These are phyloP conservation scores for Exophiala mesophila DNA, from an alignment of 2,329 filamentous ascomycete genomes.

Conservation along the genomic window DNA sequence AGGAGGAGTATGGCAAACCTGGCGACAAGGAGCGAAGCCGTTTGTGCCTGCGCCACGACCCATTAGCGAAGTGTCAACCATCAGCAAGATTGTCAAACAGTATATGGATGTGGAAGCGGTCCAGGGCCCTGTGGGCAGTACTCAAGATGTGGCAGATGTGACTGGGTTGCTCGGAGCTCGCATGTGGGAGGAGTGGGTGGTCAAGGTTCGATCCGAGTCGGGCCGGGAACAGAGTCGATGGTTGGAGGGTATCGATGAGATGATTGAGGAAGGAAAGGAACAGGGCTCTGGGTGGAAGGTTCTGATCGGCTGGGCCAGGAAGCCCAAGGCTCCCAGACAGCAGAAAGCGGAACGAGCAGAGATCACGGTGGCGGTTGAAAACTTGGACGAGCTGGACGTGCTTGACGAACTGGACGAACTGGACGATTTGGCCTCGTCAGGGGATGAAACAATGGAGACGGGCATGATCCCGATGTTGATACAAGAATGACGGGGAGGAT, in stretches of 20 bases:
- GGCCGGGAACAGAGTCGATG: slow-evolving; percentile 53
- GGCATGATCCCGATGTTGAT: slow-evolving; percentile 22
- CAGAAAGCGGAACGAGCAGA: slow-evolving; percentile 12
- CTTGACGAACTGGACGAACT: slow-evolving; percentile 21
- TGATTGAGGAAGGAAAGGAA: slow-evolving; percentile 57
- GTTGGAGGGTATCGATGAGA: slow-evolving; percentile 50
- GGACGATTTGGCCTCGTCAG: slow-evolving; percentile 9
- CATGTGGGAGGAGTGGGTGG: slow-evolving; percentile 94
- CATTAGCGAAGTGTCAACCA: slow-evolving; percentile 25
- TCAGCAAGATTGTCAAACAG: slow-evolving; percentile 26
- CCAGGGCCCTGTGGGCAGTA: slow-evolving; percentile 57
- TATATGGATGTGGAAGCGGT: slow-evolving; percentile 54
- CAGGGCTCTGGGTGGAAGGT: slow-evolving; percentile 56
- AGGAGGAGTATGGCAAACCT: slow-evolving; percentile 43
- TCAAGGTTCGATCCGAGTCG: slow-evolving; percentile 78
- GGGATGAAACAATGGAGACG: slow-evolving; percentile 13
- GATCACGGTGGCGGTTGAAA: slow-evolving; percentile 19
- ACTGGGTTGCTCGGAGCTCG: slow-evolving; percentile 80
- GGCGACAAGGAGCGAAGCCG: slow-evolving; percentile 23
- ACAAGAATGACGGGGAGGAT: slow-evolving; percentile 15
- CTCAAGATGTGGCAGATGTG: slow-evolving; percentile 66
- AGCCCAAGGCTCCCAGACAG: slow-evolving; percentile 34
- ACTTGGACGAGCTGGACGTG: slow-evolving; percentile 16
- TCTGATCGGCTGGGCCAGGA: slow-evolving; percentile 56
- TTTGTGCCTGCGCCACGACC: slow-evolving; percentile 27